Evolutionary conservation across 1,284 basidiomycete genomes (phyloP).

Genomic region (Retiboletus flavoniger): DNA sequence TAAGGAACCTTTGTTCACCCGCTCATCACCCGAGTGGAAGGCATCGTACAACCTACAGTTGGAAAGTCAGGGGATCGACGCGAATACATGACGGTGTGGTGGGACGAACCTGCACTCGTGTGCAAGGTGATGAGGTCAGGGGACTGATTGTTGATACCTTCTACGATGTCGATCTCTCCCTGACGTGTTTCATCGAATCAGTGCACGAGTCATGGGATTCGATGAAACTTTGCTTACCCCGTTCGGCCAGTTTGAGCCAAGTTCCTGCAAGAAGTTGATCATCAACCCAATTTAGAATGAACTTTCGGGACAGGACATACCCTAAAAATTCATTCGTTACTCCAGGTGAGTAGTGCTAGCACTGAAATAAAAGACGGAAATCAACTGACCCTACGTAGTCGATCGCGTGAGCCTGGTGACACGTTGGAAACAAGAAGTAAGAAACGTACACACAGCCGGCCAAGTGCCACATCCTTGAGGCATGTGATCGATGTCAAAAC

Average conservation of each 20-base stretch:
- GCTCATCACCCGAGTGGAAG: constrained; percentile 44
- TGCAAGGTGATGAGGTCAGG: constrained; percentile 65
- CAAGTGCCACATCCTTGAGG: constrained; percentile 40
- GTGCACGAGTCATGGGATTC: not conserved
- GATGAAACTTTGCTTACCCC: constrained; percentile 8
- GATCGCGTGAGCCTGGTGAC: not conserved
- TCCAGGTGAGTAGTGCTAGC: constrained; percentile 4
- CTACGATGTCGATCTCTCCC: constrained; percentile 67
- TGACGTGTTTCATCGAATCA: constrained; percentile 3
- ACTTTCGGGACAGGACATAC: not conserved
- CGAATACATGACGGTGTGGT: not conserved
- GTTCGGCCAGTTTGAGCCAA: constrained; percentile 27
- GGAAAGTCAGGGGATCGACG: constrained; percentile 2
- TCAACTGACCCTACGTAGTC: constrained; percentile 22
- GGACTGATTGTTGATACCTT: constrained; percentile 60
- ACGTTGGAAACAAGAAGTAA: not conserved
- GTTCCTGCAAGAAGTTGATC: constrained; percentile 14
- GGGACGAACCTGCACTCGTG: constrained; percentile 39
- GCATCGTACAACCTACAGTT: constrained; percentile 59
- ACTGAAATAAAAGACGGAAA: not conserved
- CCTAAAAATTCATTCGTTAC: constrained; percentile 7
- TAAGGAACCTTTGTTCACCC: constrained; percentile 42
- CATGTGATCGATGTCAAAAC: constrained; percentile 40
- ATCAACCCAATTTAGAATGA: not conserved
- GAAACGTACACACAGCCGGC: constrained; percentile 36